Conservation (phyloP, 371 early-diverging fungal genomes). For the Apophysomyces ossiformis region DNA sequence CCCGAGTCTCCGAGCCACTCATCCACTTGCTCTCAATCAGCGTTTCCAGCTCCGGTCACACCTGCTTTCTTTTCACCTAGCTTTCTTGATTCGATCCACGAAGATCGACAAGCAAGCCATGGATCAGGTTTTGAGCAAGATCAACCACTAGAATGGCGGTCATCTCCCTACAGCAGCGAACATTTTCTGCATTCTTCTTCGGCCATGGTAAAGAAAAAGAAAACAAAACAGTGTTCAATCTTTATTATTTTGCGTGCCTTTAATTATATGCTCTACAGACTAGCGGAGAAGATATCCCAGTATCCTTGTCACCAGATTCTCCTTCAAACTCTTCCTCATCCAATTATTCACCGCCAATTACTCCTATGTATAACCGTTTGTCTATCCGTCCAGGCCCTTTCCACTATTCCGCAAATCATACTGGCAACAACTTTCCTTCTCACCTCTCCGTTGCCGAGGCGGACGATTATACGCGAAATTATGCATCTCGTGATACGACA, state of each 20-base stretch:
- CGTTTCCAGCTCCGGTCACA: constrained; percentile 41
- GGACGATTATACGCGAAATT: constrained; percentile 7
- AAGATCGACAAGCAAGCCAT: constrained; percentile 37
- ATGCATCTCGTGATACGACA: constrained; percentile 3
- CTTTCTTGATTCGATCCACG: constrained; percentile 65
- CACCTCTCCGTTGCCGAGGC: not conserved
- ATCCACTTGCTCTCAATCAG: not conserved
- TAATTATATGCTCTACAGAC: no score
- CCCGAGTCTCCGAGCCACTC: constrained; percentile 10
- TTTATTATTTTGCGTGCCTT: no score
- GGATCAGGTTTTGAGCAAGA: constrained; percentile 12
- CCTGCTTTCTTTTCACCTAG: constrained; percentile 74
- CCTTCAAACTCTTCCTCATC: constrained; percentile 28
- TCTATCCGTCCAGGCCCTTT: not conserved
- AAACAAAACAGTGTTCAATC: no score
- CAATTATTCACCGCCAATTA: constrained; percentile 30
- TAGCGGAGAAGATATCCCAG: not conserved
- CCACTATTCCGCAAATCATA: not conserved
- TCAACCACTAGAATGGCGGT: constrained; percentile 4
- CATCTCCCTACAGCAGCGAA: constrained; percentile 6
- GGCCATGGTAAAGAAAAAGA: constrained; percentile 8
- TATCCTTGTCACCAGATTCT: constrained; percentile 21
- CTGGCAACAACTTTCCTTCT: not conserved
- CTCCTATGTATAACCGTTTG: constrained; percentile 26
- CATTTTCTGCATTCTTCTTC: constrained; percentile 9